Base-by-base conservation (phyloP, 106 monocot species). In the Narthecium ossifragum region DNA sequence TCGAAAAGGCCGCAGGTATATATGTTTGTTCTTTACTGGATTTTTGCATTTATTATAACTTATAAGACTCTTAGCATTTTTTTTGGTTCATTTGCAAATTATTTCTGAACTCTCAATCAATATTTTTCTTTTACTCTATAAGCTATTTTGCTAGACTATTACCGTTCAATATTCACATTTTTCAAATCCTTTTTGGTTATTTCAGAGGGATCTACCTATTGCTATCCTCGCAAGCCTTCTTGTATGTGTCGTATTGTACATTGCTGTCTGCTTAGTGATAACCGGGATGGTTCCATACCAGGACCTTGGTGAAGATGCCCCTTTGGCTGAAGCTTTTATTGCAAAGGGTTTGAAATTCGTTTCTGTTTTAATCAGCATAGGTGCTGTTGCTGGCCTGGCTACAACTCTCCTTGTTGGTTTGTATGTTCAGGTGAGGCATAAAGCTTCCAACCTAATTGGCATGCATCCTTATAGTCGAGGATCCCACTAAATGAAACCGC, bases 231-330 rank as follows among this genome's bases (percentile, higher is more conserved):
- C 64, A 59, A 90, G 96, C 70, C 78, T 98, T 67, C 49, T 98
- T 18, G 66, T 81, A 62, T 98, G 96, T 64, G 76, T 52, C 31
- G 26, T 76, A 8, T 55, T 98, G 20, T 98, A 98, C 63, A 68
- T 90, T 63, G 70, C 65, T 59, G 96, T 98, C 50, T 90, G 90
- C 76, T 68, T 98, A 50, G 96, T 98, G 24, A 62, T 98, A 62
- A 98, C 96, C 65, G 96, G 96, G 73, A 98, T 98, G 96, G 76
- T 98, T 29, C 90, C 96, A 33, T 98, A 98, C 46, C 31, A 65
- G 34, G 55, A 69, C 49, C 90, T 98, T 65, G 86, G 78, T 70
- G 86, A 78, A 76, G 96, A 98, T 66, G 90, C 96, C 62, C 96
- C 96, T 65, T 51, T 98, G 59, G 96, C 90, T 45, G 86, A 98